Evolutionary conservation across 1,139 yeast genomes (phyloP).

Genomic region (Nakaseomyces glabratus): DNA sequence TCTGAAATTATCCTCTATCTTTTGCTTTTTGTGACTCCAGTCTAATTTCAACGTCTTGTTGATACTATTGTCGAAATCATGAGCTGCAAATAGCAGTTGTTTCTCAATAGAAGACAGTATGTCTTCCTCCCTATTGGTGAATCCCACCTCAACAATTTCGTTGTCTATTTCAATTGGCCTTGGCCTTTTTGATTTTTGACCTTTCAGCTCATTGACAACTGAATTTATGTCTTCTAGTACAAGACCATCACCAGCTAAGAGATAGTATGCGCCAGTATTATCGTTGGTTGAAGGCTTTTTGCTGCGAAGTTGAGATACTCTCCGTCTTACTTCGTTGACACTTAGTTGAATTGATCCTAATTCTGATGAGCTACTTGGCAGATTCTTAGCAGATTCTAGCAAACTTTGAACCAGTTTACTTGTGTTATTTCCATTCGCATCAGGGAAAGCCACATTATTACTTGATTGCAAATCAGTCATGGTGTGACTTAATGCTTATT

Average conservation of each 20-base stretch:
- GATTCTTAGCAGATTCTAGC: slow-evolving; percentile 10
- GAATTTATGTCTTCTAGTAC: slow-evolving; percentile 70
- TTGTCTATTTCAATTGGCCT: slow-evolving; percentile 10
- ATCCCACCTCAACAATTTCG: slow-evolving; percentile 46
- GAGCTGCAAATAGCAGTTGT: slow-evolving; percentile 62
- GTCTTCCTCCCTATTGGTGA: slow-evolving; percentile 68
- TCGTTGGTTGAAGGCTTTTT: slow-evolving; percentile 35
- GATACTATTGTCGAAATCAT: slow-evolving; percentile 73
- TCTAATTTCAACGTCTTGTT: slow-evolving; percentile 66
- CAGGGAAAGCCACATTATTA: too few relatives aligned
- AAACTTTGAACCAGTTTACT: neutral
- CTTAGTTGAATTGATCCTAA: slow-evolving; percentile 37
- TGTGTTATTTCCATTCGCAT: neutral
- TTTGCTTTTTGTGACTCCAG: slow-evolving; percentile 73
- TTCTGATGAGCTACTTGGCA: slow-evolving; percentile 29
- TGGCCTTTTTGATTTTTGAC: slow-evolving; percentile 16
- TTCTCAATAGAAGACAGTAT: slow-evolving; percentile 79
- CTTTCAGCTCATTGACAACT: slow-evolving; percentile 41
- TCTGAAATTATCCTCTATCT: slow-evolving; percentile 62
- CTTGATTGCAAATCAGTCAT: too few relatives aligned
- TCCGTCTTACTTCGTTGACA: slow-evolving; percentile 64
- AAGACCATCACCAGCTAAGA: slow-evolving; percentile 82
- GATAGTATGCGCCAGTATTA: slow-evolving; percentile 81
- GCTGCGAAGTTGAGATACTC: slow-evolving; percentile 52
- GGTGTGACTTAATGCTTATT: too few relatives aligned